phyloP scores from a whole-genome alignment of 192 early-diverging fungal species.

The Dissophora ornata region DNA sequence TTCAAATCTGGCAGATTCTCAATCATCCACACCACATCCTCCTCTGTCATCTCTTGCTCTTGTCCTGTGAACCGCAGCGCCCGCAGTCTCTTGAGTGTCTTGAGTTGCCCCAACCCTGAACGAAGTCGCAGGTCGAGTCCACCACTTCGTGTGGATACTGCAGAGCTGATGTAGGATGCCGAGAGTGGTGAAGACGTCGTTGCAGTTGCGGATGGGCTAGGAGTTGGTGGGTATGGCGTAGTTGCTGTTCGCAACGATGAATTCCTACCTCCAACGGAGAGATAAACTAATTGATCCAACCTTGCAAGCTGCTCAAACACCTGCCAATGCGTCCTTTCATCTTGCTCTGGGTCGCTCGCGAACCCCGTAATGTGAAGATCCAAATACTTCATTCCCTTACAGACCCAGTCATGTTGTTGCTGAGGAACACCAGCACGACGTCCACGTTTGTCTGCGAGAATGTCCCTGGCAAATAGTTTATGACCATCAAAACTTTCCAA shows the following conservation, averaged over 20 bases:
- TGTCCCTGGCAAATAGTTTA: constrained; percentile 13
- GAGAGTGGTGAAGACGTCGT: constrained; percentile 1
- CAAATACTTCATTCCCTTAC: constrained; percentile 8
- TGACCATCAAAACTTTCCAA: constrained; percentile 41
- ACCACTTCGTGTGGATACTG: background rate
- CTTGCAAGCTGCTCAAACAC: constrained; percentile 20
- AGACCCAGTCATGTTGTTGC: too few relatives aligned
- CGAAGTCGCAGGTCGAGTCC: constrained; percentile 16
- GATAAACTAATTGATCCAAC: constrained; percentile 14
- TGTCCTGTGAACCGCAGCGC: constrained; percentile 28
- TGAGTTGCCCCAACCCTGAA: constrained; percentile 15
- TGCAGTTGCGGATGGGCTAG: background rate
- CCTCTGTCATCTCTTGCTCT: constrained; percentile 6
- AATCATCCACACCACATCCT: constrained; percentile 35
- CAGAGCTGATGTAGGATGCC: background rate
- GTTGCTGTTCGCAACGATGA: too few relatives aligned
- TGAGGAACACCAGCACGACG: too few relatives aligned
- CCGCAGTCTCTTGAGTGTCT: constrained; percentile 17
- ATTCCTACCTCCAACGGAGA: constrained; percentile 25
- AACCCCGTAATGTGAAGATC: constrained; percentile 24
- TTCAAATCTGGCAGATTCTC: constrained; percentile 23
- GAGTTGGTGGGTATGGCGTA: background rate
- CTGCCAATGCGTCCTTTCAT: constrained; percentile 12
- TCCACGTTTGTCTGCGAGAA: constrained; percentile 4
- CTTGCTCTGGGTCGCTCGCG: background rate